These are phyloP conservation scores for Canariomyces notabilis DNA, from an alignment of 2,329 filamentous ascomycete genomes.

Conservation along the genomic window DNA sequence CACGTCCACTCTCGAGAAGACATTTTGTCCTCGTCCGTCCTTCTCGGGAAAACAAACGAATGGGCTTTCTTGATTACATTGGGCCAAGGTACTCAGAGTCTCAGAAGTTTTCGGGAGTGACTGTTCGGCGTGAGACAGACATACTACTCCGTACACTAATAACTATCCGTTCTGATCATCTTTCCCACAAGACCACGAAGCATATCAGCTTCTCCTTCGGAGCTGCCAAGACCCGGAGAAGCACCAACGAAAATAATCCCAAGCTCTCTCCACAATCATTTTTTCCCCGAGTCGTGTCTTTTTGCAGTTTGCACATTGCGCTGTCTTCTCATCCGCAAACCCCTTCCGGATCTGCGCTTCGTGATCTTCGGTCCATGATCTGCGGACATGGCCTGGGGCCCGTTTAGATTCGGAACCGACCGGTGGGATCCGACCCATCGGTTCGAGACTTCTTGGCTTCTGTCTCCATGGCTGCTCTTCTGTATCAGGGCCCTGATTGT, in stretches of 20 bases:
- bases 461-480: conserved; percentile 61
- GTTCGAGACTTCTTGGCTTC: conserved; percentile 76
- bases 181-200: not conserved
- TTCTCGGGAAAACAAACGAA: no score
- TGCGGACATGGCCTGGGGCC: not conserved
- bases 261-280: no score
- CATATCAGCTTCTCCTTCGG: not conserved
- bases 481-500: conserved; percentile 51
- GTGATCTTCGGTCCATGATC: not conserved
- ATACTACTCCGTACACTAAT: no score
- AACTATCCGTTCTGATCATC: no score
- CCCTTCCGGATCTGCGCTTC: not conserved
- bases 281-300: not conserved
- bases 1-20: no score
- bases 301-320: not conserved
- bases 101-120: no score
- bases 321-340: not conserved
- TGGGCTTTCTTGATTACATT: no score
- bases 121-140: no score
- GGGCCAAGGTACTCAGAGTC: no score
- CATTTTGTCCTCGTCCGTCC: no score
- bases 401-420: conserved; percentile 36
- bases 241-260: not conserved
- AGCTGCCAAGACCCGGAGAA: not conserved
- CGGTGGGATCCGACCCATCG: conserved; percentile 55